Conservation (phyloP, 2,329 filamentous ascomycete species). For the Colletotrichum tofieldiae region DNA sequence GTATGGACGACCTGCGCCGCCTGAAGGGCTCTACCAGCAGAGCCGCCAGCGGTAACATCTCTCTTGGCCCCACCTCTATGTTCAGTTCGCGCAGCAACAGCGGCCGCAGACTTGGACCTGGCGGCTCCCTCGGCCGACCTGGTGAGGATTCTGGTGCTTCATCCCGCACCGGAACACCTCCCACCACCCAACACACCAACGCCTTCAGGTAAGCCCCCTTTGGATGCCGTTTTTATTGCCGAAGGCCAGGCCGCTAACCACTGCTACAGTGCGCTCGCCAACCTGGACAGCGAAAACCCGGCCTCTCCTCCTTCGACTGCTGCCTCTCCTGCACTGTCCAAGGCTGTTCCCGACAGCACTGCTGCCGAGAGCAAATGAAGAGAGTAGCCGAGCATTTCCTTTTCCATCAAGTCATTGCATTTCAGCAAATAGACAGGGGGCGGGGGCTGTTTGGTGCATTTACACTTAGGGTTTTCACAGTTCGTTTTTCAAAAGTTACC, state of each 20-base stretch:
- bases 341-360: constrained; percentile 69
- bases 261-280: constrained; percentile 67
- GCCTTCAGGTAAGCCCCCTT: constrained; percentile 85
- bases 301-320: constrained; percentile 80
- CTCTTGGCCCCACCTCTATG: constrained; percentile 88
- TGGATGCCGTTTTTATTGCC: no score
- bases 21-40: constrained; percentile 77
- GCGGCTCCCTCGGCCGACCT: constrained; percentile 79
- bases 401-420: constrained; percentile 57
- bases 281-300: constrained; percentile 74
- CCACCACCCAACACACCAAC: constrained; percentile 83
- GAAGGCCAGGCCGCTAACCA: constrained; percentile 48
- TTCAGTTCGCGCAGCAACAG: constrained; percentile 93
- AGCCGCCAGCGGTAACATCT: constrained; percentile 73
- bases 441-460: constrained; percentile 64
- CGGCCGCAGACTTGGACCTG: constrained; percentile 84
- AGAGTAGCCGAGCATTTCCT: constrained; percentile 46
- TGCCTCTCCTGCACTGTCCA: constrained; percentile 77
- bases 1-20: constrained; percentile 91
- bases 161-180: constrained; percentile 91
- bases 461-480: constrained; percentile 61
- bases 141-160: constrained; percentile 90
- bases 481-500: constrained; percentile 65
- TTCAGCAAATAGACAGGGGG: constrained; percentile 67
- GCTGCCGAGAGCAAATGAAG: constrained; percentile 61